A percentile compares a stretch with the other conserved stretches of the same genome.
These are phyloP conservation scores for Citrus australasica DNA, from an alignment of 345 rosid species.

Conservation along the genomic window DNA sequence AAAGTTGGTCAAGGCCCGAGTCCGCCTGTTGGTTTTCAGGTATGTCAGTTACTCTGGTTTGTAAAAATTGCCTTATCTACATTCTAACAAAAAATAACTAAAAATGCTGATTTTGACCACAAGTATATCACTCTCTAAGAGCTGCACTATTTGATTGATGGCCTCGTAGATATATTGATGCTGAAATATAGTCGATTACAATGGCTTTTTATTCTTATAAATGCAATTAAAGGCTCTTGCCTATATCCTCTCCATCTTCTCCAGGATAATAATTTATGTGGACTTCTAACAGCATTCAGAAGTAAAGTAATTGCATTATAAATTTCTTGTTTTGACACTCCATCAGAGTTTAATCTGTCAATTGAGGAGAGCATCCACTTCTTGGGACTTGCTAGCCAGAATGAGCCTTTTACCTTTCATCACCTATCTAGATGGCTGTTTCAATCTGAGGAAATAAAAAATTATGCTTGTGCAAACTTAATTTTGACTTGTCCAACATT, in stretches of 20 bases:
- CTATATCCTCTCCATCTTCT: background rate
- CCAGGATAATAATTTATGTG: background rate
- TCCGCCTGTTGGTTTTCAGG: conserved; percentile 95
- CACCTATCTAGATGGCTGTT: no score
- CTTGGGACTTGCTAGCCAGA: no score
- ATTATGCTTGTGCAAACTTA: background rate
- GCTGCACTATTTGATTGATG: background rate
- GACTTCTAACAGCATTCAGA: background rate
- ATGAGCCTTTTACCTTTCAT: no score
- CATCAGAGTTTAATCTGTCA: no score
- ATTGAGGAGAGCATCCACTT: no score
- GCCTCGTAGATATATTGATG: background rate
- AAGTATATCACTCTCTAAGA: background rate
- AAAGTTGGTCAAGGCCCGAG: conserved; percentile 80
- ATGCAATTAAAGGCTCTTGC: background rate
- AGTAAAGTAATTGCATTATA: background rate
- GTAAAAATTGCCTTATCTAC: background rate
- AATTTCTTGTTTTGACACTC: no score
- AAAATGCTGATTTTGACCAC: background rate
- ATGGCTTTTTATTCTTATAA: no score
- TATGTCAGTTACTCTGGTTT: conserved; percentile 17
- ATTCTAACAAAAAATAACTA: background rate
- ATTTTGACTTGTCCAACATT: background rate
- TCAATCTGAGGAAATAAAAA: background rate
- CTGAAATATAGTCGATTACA: background rate